Conservation (phyloP, 1,284 basidiomycete genomes). For the Bondarzewia mesenterica region DNA sequence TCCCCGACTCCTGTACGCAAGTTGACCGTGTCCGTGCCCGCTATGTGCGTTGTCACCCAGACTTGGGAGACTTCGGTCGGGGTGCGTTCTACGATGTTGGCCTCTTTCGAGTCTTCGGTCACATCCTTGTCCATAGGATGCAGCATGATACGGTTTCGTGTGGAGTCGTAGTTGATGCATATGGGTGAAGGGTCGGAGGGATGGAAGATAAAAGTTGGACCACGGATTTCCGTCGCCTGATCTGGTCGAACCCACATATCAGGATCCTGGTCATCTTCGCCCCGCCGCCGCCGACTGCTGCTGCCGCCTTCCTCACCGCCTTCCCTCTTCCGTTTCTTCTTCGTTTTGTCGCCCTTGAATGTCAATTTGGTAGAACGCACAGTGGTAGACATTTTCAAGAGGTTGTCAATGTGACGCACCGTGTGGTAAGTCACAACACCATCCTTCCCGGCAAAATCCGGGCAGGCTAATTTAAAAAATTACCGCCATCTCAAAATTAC, state of each 20-base stretch:
- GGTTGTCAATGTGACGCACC: too few relatives aligned
- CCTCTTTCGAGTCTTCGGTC: slow-evolving; percentile 21
- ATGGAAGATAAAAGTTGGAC: slow-evolving; percentile 76
- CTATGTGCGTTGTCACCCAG: slow-evolving; percentile 79
- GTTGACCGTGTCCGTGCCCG: slow-evolving; percentile 75
- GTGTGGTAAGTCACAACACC: too few relatives aligned
- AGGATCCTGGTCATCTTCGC: slow-evolving; percentile 48
- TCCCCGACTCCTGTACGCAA: slow-evolving; percentile 76
- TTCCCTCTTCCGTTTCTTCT: slow-evolving; percentile 72
- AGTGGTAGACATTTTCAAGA: slow-evolving; percentile 45
- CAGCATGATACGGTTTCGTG: slow-evolving; percentile 62
- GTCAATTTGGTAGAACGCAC: slow-evolving; percentile 66
- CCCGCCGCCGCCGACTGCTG: slow-evolving; percentile 38
- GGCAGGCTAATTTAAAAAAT: too few relatives aligned
- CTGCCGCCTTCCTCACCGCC: slow-evolving; percentile 35
- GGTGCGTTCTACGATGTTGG: slow-evolving; percentile 46
- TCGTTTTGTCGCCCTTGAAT: slow-evolving; percentile 81
- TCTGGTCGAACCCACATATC: slow-evolving; percentile 78
- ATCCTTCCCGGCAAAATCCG: too few relatives aligned
- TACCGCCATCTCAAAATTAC: too few relatives aligned
- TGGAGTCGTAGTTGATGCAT: slow-evolving; percentile 71
- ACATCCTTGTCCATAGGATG: slow-evolving; percentile 57
- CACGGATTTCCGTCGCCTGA: slow-evolving; percentile 63
- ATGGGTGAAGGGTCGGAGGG: slow-evolving; percentile 69
- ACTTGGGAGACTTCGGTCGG: slow-evolving; percentile 80